Evolutionary conservation across 2,329 filamentous ascomycete genomes (phyloP).

Genomic region (Chaetomiaceae sp.): DNA sequence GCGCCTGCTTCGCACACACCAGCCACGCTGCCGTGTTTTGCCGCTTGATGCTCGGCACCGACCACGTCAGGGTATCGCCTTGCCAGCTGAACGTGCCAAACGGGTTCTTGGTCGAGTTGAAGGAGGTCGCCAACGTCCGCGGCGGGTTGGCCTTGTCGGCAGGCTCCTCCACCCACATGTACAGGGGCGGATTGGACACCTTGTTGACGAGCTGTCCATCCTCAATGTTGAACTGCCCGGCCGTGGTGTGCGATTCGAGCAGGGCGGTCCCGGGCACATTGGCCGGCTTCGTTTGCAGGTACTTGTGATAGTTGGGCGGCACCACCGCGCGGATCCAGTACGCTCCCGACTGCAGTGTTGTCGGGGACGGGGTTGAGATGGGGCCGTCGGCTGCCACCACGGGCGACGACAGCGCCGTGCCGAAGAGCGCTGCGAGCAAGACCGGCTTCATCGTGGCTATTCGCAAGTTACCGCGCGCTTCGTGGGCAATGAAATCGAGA

Average conservation of each 20-base stretch:
- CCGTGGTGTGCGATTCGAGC: conserved; percentile 47
- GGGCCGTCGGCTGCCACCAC: conserved; percentile 15
- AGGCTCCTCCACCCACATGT: conserved; percentile 45
- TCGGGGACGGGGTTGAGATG: conserved; percentile 25
- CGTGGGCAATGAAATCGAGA: background rate
- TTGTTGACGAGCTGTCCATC: conserved; percentile 53
- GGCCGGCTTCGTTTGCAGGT: conserved; percentile 46
- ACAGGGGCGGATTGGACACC: conserved; percentile 39
- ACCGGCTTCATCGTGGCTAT: conserved; percentile 14
- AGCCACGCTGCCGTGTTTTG: conserved; percentile 57
- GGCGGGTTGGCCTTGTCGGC: conserved; percentile 39
- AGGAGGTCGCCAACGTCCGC: conserved; percentile 47
- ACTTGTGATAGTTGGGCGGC: conserved; percentile 54
- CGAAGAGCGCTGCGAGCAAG: conserved; percentile 16
- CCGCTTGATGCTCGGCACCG: conserved; percentile 41
- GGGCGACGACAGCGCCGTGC: conserved; percentile 20
- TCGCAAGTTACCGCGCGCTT: too few species aligned
- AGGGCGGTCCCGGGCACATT: conserved; percentile 45
- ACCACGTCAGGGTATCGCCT: conserved; percentile 57
- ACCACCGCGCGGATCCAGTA: conserved; percentile 56
- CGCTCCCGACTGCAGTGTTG: conserved; percentile 47
- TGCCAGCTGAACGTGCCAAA: conserved; percentile 55
- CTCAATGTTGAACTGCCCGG: conserved; percentile 55
- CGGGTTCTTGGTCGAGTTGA: conserved; percentile 46
- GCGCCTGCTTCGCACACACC: conserved; percentile 47